Evolutionary conservation across 179 eudicot species (phyloP), one percentile per base, ranked within the genome.

Genomic region (Silene vulgaris): DNA sequence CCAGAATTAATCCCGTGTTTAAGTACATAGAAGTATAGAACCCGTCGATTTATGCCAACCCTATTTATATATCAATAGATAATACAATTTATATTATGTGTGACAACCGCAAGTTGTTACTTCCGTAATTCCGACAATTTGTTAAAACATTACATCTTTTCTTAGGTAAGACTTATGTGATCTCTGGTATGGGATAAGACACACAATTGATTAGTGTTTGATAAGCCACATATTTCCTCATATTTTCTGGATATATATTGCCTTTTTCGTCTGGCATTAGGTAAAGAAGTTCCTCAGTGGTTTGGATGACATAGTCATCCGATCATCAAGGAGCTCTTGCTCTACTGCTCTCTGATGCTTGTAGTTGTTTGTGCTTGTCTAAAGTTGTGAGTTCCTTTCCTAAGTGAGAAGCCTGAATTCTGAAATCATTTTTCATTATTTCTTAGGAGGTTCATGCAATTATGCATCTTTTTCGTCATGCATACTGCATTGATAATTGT

Each of bases 361-460:
- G 59, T 50, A 50, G 57, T 13, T 13, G 17, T 52, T 52, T 13
- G 60, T 14, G 60, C 5, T 56, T 56, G 60, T 56, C 20, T 56
- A 45, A 45, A 9, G 52, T 45, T 45, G 52, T 45, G 52, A 61
- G 21, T 61, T 21, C 65, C 65, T 61, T 61, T 61, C 52, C 52
- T 64, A 64, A 12, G 13, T 12, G 16, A 28, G 29, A 8, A 7
- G 68, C 68, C 26, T 13, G 35, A 23, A 14, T 13, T 26, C 35
- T 64, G 37, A 64, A 9, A 64, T 23, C 68, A 23, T 64, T 21
- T 64, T 64, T 14, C 14, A 40, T 37, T 65, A 65, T 16, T 14
- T 37, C 72, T 37, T 48, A 8, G 26, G 28, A 35, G 26, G 72
- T 65, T 65, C 72, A 66, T 35, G 20, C 43, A 30, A 28, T 65